Evolutionary conservation across 1,284 basidiomycete genomes (phyloP).

Genomic region (Cryptococcus neoformans): DNA sequence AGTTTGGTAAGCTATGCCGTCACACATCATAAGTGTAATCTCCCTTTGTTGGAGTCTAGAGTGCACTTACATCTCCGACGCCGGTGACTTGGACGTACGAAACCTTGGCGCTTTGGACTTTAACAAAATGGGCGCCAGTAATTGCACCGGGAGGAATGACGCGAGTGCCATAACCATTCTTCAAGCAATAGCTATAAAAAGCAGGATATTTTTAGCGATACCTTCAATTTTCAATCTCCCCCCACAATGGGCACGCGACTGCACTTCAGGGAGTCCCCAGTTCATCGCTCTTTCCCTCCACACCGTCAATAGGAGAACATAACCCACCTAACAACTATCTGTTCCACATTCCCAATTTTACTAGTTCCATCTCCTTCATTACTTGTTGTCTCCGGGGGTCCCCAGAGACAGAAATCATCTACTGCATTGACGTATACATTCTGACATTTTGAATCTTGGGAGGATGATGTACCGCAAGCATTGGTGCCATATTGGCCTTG

Average conservation of each 20-base stretch:
- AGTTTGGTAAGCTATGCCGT: constrained; percentile 36
- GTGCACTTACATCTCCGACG: constrained; percentile 35
- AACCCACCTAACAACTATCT: constrained; percentile 33
- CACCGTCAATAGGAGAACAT: neutral
- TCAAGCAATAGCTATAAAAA: constrained; percentile 33
- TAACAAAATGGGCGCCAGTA: constrained; percentile 65
- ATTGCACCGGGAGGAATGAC: constrained; percentile 73
- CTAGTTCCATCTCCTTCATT: constrained; percentile 32
- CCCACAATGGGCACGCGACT: neutral
- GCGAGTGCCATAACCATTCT: constrained; percentile 61
- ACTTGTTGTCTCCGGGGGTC: constrained; percentile 32
- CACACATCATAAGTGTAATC: constrained; percentile 46
- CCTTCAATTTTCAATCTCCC: neutral
- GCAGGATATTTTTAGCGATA: no score
- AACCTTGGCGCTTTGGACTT: constrained; percentile 52
- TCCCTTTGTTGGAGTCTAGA: neutral
- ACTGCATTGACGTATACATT: constrained; percentile 46
- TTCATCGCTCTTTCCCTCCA: no score
- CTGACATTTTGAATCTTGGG: constrained; percentile 63
- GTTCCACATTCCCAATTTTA: constrained; percentile 45
- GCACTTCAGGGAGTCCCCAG: neutral
- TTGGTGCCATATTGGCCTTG: constrained; percentile 58
- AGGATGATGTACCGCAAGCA: constrained; percentile 58
- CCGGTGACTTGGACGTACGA: constrained; percentile 54
- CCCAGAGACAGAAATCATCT: constrained; percentile 50